Conservation (phyloP, 2,329 filamentous ascomycete genomes). For the Pezicula neosporulosa region DNA sequence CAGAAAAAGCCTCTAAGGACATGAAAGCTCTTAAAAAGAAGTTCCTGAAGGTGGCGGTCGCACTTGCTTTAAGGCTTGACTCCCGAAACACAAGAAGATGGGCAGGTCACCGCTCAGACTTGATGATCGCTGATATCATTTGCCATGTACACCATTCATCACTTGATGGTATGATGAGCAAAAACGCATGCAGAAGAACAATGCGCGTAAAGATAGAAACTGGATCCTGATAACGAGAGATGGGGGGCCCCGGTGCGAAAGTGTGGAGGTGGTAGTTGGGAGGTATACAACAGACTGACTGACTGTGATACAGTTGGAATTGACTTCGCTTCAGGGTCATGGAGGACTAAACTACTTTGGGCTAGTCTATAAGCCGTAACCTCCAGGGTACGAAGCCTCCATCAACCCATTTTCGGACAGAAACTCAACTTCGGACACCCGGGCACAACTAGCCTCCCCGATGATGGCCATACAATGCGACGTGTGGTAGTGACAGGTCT, state of each 20-base stretch:
- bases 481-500: slow-evolving; percentile 83
- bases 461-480: slow-evolving; percentile 36
- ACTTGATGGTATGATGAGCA: background rate
- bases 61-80: slow-evolving; percentile 6
- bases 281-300: background rate
- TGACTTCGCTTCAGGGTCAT: too few species aligned
- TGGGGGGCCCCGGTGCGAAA: background rate
- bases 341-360: too few species aligned
- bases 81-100: slow-evolving; percentile 5
- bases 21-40: too few species aligned
- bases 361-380: too few species aligned
- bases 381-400: background rate
- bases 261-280: background rate
- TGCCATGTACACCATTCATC: slow-evolving; percentile 3
- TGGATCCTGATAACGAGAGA: background rate
- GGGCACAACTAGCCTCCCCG: background rate
- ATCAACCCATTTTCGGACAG: background rate
- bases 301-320: too few species aligned
- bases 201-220: background rate
- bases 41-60: slow-evolving; percentile 3
- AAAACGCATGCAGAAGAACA: background rate
- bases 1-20: background rate
- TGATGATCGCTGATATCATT: slow-evolving; percentile 1
- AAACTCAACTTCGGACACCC: background rate
- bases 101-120: background rate